Evolutionary conservation across 257 asterid species (phyloP).

Genomic region (Cinchona pubescens): DNA sequence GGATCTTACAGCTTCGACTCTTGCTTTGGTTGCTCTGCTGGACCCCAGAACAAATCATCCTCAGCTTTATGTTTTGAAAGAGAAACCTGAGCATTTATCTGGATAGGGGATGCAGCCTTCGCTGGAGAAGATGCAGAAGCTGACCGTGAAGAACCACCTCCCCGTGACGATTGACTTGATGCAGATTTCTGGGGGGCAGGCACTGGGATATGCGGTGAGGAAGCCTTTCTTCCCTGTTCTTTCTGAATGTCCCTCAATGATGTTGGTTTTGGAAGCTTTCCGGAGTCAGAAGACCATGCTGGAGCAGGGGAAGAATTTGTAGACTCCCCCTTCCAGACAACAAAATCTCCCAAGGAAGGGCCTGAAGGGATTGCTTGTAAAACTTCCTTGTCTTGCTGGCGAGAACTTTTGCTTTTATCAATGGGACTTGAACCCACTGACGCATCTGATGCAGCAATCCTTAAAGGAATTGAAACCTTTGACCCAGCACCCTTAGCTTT

Average conservation of each 20-base stretch:
- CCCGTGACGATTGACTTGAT: constrained; percentile 53
- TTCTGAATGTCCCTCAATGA: constrained; percentile 88
- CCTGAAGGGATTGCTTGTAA: constrained; percentile 76
- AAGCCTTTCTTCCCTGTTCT: constrained; percentile 65
- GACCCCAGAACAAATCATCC: constrained; percentile 97
- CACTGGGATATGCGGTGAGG: constrained; percentile 48
- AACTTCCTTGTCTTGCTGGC: constrained; percentile 70
- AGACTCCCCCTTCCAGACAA: constrained; percentile 81
- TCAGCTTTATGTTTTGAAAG: constrained; percentile 56
- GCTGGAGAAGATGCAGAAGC: constrained; percentile 54
- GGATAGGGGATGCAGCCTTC: constrained; percentile 62
- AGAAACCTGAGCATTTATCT: constrained; percentile 44
- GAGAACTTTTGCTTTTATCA: constrained; percentile 58
- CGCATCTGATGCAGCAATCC: constrained; percentile 41
- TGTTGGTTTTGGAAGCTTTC: constrained; percentile 61
- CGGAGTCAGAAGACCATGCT: constrained; percentile 85
- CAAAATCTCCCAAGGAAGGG: constrained; percentile 93
- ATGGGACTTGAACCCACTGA: constrained; percentile 53
- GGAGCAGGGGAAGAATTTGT: constrained; percentile 61
- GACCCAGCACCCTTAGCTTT: constrained; percentile 66
- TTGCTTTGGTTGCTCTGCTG: constrained; percentile 67
- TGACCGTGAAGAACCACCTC: constrained; percentile 67
- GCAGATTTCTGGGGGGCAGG: constrained; percentile 62
- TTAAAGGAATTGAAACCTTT: constrained; percentile 49
- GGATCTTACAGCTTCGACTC: constrained; percentile 73